Base-by-base conservation (phyloP, 2,329 filamentous ascomycete genomes). In the Phialophora verrucosa region DNA sequence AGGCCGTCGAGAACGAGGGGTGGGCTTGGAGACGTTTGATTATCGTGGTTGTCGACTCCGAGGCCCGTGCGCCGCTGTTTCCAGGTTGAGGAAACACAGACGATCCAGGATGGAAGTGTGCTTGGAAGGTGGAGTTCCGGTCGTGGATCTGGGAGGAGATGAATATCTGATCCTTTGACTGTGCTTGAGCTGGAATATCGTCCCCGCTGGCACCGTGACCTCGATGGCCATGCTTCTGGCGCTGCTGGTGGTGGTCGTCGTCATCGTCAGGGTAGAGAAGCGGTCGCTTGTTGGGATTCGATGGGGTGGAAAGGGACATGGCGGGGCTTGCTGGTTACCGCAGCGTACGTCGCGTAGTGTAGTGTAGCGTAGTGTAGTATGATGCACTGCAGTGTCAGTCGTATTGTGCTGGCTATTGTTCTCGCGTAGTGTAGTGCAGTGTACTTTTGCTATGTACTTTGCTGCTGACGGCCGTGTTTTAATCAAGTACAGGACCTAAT, bases 111-210 rank as follows among this genome's bases (percentile, higher is more conserved):
- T 31, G 83, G 75, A 80, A 86, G 69, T 79, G 78, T 66, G 78
- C 84, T 63, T 80, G 74, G 78, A 86, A 86, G 17, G 75, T 80
- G 11, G 83, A 85, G n/a, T 78, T 76, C 68, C 83, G 82, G 70
- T 85, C 83, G 58, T 81, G 73, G 62, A 85, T 81, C 3, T 78
- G 74, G 8, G 74, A 68, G 11, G 83, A 85, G 44, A 74, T 76
- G 73, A 79, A 84, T 62, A 83, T 75, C 1, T 61, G 31, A 12
- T 51, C 23, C 11, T 64, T 58, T n/a, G 32, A 5, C 17, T 59
- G 11, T 4, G 51, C 3, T 20, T 17, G 20, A 11, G 51, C 51
- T 44, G n/a, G 38, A 8, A 8, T 44, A 2, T 14, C 38, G 38
- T 10, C 6, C 3, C 4, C 38, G 8, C 14, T 42, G 38, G 38